These are phyloP conservation scores for Austroboletus eburneus DNA, from an alignment of 768 basidiomycete genomes.

Conservation along the genomic window DNA sequence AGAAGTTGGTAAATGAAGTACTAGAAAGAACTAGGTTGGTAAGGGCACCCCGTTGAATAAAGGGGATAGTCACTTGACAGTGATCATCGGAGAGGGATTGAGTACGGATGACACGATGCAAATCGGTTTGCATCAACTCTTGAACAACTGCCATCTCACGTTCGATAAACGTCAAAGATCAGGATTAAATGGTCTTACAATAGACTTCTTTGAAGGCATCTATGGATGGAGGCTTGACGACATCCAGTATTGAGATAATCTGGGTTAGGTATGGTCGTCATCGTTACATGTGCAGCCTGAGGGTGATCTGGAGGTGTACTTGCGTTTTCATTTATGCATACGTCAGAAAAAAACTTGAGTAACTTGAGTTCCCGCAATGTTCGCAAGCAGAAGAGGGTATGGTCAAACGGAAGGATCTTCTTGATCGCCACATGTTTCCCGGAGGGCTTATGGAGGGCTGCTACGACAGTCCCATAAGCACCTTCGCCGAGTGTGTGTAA, in stretches of 20 bases:
- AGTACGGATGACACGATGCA: slow-evolving; percentile 88
- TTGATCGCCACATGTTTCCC: slow-evolving; percentile 90
- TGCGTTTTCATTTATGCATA: slow-evolving; percentile 79
- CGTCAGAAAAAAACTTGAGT: slow-evolving; percentile 77
- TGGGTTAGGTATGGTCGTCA: slow-evolving; percentile 27
- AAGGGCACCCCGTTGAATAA: background rate
- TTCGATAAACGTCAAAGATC: slow-evolving; percentile 4
- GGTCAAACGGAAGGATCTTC: slow-evolving; percentile 93
- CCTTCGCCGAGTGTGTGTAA: slow-evolving; percentile 78
- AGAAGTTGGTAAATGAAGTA: slow-evolving; percentile 85
- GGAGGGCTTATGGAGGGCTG: slow-evolving; percentile 79
- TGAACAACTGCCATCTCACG: slow-evolving; percentile 60
- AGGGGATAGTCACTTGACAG: slow-evolving; percentile 50
- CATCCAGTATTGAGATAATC: slow-evolving; percentile 92
- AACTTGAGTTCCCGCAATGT: slow-evolving; percentile 92
- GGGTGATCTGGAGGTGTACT: slow-evolving; percentile 15
- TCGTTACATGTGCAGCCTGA: slow-evolving; percentile 1
- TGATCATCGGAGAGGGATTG: slow-evolving; percentile 91
- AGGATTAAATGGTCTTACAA: slow-evolving; percentile 40
- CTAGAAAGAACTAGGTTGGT: slow-evolving; percentile 31
- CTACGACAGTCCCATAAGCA: slow-evolving; percentile 87
- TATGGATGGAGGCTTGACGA: slow-evolving; percentile 73
- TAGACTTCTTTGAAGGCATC: slow-evolving; percentile 87
- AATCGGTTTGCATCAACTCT: slow-evolving; percentile 86
- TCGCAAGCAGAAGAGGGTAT: slow-evolving; percentile 84